Evolutionary conservation across 441 rosid species (phyloP), one percentile per base, ranked within the genome.

Genomic region (Bocquillonia castaneifolia): DNA sequence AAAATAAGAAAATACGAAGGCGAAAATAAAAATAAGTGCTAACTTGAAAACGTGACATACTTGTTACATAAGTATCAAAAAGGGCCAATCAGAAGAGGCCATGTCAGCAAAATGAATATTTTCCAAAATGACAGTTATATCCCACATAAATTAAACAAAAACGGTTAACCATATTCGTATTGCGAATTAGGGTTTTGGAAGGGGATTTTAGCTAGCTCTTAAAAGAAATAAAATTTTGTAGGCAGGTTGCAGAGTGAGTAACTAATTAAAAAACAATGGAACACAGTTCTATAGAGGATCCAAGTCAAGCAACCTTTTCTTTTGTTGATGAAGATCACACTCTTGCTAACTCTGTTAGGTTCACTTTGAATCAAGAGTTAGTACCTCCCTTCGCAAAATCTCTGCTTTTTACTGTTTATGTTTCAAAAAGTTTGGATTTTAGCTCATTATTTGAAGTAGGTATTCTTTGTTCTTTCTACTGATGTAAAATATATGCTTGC

Each of bases 341-440:
- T 5, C 83, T 94, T 26, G 98, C 96, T 12, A 92, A 90, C 70
- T 75, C 96, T 47, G 80, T 92, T 66, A 81, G 98, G 69, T 92
- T 83, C 82, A 74, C 87, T 59, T 78, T 94, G 80, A 90, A 92
- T 82, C 99, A 94, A 83, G 98, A 94, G 98, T 90, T n/a, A 80
- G 93, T 86, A 26, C 67, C 42, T 50, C 50, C 23, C 13, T 8
- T 20, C 17, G 0, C 36, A 22, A 50, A 50, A 23, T 34, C 8
- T n/a, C 10, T 51, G 29, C 34, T 22, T 64, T 26, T 54, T 5
- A 12, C 15, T 39, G 34, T 39, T 7, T 4, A 5, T 39, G 3
- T 39, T 54, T 7, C 1, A 39, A 29, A 55, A 37, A 47, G 6
- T 18, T 57, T 36, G 29, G 54, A 18, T 42, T 8, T 57, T 40